phyloP scores from a whole-genome alignment of 1,139 yeast species.

The Yamadazyma songkhlaensis region DNA sequence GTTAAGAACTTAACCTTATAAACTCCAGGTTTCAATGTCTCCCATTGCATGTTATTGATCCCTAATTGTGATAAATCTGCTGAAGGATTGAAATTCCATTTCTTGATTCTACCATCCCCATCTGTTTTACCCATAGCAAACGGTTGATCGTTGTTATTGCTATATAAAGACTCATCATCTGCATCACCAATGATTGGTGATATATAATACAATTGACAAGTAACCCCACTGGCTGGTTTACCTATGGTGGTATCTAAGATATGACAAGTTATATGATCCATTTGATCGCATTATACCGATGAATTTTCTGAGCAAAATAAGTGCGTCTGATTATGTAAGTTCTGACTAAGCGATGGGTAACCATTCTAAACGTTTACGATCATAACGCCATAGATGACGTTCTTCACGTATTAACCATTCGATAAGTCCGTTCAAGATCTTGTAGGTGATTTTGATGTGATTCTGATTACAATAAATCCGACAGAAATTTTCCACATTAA shows the following conservation, averaged over 20 bases:
- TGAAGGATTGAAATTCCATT: slow-evolving; percentile 57
- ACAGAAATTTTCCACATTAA: slow-evolving; percentile 16
- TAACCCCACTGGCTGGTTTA: slow-evolving; percentile 68
- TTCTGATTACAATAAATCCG: slow-evolving; percentile 8
- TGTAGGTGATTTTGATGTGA: slow-evolving; percentile 15
- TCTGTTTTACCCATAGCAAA: slow-evolving; percentile 71
- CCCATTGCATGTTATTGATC: slow-evolving; percentile 32
- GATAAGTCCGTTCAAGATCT: slow-evolving; percentile 25
- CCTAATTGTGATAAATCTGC: slow-evolving; percentile 29
- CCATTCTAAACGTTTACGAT: slow-evolving; percentile 20
- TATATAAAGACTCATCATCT: slow-evolving; percentile 25
- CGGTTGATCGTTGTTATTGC: slow-evolving; percentile 27
- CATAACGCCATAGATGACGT: slow-evolving; percentile 24
- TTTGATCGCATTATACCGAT: slow-evolving; percentile 5
- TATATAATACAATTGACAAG: slow-evolving; percentile 52
- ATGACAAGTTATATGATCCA: slow-evolving; percentile 79
- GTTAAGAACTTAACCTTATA: slow-evolving; percentile 78
- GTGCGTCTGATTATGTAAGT: background rate
- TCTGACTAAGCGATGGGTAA: slow-evolving; percentile 6
- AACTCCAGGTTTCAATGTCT: slow-evolving; percentile 50
- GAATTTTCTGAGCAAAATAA: too few species aligned
- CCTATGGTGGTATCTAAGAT: slow-evolving; percentile 83
- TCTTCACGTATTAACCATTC: slow-evolving; percentile 21
- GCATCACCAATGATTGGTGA: slow-evolving; percentile 26
- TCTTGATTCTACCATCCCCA: slow-evolving; percentile 69